These are phyloP conservation scores for Pleomassaria siparia DNA, from an alignment of 2,329 filamentous ascomycete genomes.

Conservation along the genomic window DNA sequence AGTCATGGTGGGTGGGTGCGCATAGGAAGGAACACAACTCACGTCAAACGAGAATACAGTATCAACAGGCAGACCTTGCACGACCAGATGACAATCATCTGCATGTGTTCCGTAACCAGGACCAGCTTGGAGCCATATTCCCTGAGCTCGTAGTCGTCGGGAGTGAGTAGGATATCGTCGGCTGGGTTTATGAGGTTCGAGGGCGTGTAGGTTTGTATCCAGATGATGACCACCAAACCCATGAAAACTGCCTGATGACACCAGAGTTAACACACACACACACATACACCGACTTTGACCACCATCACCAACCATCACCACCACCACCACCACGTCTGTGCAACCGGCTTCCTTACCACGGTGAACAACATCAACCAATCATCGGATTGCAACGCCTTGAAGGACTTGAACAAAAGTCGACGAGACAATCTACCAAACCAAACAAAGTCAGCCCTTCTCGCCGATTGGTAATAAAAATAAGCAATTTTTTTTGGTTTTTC, in stretches of 20 bases:
- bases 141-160: slow-evolving; percentile 26
- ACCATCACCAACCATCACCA: no score
- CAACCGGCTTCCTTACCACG: slow-evolving; percentile 29
- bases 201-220: slow-evolving; percentile 39
- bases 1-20: background rate
- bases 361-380: slow-evolving; percentile 55
- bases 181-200: slow-evolving; percentile 44
- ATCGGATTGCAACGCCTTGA: slow-evolving; percentile 51
- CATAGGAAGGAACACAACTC: slow-evolving; percentile 11
- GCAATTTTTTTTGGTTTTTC: no score
- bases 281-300: background rate
- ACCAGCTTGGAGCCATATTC: slow-evolving; percentile 54
- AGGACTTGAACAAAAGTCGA: slow-evolving; percentile 45
- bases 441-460: background rate
- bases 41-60: slow-evolving; percentile 47
- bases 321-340: no score
- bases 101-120: slow-evolving; percentile 53
- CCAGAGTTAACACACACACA: no score
- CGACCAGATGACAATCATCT: slow-evolving; percentile 50
- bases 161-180: slow-evolving; percentile 43
- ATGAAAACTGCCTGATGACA: slow-evolving; percentile 43
- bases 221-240: slow-evolving; percentile 46
- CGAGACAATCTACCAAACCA: slow-evolving; percentile 38
- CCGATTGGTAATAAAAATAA: background rate
- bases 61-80: slow-evolving; percentile 54